Conservation (phyloP, 2,329 filamentous ascomycete genomes). For the Amesomyces nigricolor region DNA sequence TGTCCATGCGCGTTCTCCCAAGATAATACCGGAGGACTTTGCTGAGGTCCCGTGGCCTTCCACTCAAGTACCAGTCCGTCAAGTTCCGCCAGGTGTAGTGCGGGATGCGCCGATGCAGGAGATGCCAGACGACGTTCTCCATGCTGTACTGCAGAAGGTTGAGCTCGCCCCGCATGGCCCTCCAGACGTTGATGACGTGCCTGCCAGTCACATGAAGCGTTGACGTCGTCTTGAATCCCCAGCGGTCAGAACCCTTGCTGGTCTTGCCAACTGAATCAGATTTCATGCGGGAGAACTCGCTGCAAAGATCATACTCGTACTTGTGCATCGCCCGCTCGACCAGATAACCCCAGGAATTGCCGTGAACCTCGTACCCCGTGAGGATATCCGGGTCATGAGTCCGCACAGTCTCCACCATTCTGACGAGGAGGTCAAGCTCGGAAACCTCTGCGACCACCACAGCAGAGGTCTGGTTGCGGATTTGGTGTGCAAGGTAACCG, state of each 20-base stretch:
- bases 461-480: conserved; percentile 53
- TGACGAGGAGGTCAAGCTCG: conserved; percentile 78
- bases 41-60: conserved; percentile 60
- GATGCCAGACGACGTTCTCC: conserved; percentile 90
- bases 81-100: conserved; percentile 77
- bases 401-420: conserved; percentile 82
- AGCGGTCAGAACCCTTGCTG: conserved; percentile 79
- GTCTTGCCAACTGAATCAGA: conserved; percentile 75
- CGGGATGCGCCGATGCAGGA: conserved; percentile 80
- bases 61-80: conserved; percentile 73
- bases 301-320: conserved; percentile 85
- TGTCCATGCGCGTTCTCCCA: conserved; percentile 68
- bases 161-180: conserved; percentile 88
- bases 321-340: conserved; percentile 82
- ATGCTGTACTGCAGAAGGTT: conserved; percentile 91
- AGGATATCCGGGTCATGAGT: conserved; percentile 83
- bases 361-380: conserved; percentile 91
- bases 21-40: conserved; percentile 76
- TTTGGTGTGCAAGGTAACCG: conserved; percentile 50
- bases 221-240: conserved; percentile 92
- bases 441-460: conserved; percentile 69
- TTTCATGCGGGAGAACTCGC: conserved; percentile 87
- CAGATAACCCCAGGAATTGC: conserved; percentile 89
- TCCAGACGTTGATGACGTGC: conserved; percentile 96
- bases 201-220: conserved; percentile 88